Conservation (phyloP, 345 rosid genomes). For the Dimocarpus longan region DNA sequence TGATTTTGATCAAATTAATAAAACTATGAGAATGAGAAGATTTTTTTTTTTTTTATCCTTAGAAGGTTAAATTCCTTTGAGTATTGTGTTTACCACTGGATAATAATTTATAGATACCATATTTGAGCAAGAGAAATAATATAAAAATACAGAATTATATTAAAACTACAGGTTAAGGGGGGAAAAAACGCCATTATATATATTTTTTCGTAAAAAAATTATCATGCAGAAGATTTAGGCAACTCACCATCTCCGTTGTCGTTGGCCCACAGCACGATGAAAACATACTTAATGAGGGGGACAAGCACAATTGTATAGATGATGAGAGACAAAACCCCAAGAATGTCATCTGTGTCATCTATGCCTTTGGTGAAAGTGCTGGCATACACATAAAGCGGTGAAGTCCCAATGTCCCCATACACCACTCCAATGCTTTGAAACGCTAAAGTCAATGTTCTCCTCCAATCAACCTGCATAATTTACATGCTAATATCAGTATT, state of each 20-base stretch:
- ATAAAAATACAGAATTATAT: too few relatives aligned
- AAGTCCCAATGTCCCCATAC: slow-evolving; percentile 82
- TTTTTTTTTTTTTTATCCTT: too few relatives aligned
- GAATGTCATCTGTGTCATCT: slow-evolving; percentile 41
- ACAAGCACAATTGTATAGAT: slow-evolving; percentile 59
- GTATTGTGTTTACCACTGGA: too few relatives aligned
- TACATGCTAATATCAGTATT: not conserved
- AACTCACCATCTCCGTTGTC: slow-evolving; percentile 80
- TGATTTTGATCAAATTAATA: too few relatives aligned
- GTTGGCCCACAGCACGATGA: slow-evolving; percentile 71
- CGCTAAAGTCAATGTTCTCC: slow-evolving; percentile 56
- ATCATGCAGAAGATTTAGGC: not conserved
- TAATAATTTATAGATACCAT: too few relatives aligned
- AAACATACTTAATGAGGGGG: slow-evolving; percentile 63
- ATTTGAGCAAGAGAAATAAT: not conserved
- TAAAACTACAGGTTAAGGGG: too few relatives aligned
- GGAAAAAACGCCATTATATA: too few relatives aligned
- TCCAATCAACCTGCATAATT: slow-evolving; percentile 44
- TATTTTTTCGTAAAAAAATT: too few relatives aligned
- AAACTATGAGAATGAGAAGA: too few relatives aligned
- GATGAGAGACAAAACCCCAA: slow-evolving; percentile 71
- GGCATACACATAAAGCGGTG: slow-evolving; percentile 67
- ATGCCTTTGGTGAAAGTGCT: slow-evolving; percentile 63
- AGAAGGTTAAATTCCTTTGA: too few relatives aligned
- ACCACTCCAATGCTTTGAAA: slow-evolving; percentile 76